Conservation (phyloP, 1,284 basidiomycete species). For the Heimioporus punctisporus region DNA sequence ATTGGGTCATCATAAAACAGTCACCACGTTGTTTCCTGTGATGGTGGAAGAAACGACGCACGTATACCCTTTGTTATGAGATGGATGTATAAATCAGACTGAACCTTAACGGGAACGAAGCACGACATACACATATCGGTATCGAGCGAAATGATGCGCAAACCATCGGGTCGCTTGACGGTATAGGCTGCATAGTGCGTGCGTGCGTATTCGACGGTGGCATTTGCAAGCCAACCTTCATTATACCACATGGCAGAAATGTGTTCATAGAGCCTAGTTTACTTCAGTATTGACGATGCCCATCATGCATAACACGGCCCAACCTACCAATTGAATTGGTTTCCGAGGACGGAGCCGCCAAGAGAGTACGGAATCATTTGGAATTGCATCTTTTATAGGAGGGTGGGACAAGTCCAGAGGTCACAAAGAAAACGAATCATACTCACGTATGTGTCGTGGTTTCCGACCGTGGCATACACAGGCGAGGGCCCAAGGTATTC, state of each 20-base stretch:
- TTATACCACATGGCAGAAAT: constrained; percentile 67
- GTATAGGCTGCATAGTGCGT: constrained; percentile 76
- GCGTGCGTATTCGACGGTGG: constrained; percentile 57
- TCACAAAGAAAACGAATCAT: not conserved
- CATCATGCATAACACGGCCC: not conserved
- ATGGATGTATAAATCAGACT: no score
- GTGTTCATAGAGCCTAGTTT: constrained; percentile 71
- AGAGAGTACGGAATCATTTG: constrained; percentile 65
- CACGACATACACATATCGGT: constrained; percentile 62
- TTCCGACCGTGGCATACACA: constrained; percentile 71
- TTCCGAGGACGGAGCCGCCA: constrained; percentile 46
- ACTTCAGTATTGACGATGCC: not conserved
- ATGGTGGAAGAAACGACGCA: no score
- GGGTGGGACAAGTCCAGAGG: not conserved
- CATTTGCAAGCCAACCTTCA: constrained; percentile 69
- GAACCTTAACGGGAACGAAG: not conserved
- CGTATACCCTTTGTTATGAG: constrained; percentile 19
- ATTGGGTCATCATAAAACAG: constrained; percentile 3
- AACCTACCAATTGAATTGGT: constrained; percentile 66
- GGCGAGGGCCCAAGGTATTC: constrained; percentile 60
- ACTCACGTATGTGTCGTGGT: constrained; percentile 70
- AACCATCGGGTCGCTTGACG: constrained; percentile 63
- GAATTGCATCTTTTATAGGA: constrained; percentile 46
- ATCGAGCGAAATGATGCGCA: constrained; percentile 77
- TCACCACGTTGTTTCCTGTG: no score